Conservation (phyloP, 306 rosid species). For the Aeschynomene evenia region DNA sequence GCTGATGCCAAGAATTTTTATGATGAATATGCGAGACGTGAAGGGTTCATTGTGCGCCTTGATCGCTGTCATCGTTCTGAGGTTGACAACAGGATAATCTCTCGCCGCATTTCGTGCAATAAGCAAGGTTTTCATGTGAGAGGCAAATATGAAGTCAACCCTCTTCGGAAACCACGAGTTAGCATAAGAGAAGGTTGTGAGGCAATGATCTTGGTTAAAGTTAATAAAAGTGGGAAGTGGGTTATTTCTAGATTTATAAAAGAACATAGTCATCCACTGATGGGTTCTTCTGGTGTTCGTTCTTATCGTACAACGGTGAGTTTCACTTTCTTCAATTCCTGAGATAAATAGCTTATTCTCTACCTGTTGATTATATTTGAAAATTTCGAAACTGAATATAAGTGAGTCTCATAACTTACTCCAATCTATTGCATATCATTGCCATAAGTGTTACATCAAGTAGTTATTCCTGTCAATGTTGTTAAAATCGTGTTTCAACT, state of each 20-base stretch:
- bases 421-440: background rate
- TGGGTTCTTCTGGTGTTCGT: slow-evolving; percentile 18
- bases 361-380: background rate
- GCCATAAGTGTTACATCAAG: background rate
- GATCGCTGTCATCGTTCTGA: slow-evolving; percentile 45
- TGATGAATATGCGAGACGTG: slow-evolving; percentile 26
- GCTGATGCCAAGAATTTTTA: slow-evolving; percentile 36
- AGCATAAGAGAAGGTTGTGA: slow-evolving; percentile 50
- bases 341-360: background rate
- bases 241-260: slow-evolving; percentile 42
- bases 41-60: slow-evolving; percentile 41
- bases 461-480: slow-evolving; percentile 3
- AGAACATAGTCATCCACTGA: slow-evolving; percentile 38
- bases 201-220: slow-evolving; percentile 45
- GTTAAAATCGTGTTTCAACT: background rate
- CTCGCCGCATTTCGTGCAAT: slow-evolving; percentile 43
- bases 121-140: slow-evolving; percentile 45
- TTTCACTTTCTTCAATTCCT: slow-evolving; percentile 14
- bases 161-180: slow-evolving; percentile 29
- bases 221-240: slow-evolving; percentile 42
- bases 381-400: background rate
- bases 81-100: slow-evolving; percentile 35
- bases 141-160: slow-evolving; percentile 16
- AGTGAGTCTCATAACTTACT: background rate
- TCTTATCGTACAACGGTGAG: slow-evolving; percentile 31